Conservation (phyloP, 2,329 filamentous ascomycete species). For the Zymoseptoria brevis region DNA sequence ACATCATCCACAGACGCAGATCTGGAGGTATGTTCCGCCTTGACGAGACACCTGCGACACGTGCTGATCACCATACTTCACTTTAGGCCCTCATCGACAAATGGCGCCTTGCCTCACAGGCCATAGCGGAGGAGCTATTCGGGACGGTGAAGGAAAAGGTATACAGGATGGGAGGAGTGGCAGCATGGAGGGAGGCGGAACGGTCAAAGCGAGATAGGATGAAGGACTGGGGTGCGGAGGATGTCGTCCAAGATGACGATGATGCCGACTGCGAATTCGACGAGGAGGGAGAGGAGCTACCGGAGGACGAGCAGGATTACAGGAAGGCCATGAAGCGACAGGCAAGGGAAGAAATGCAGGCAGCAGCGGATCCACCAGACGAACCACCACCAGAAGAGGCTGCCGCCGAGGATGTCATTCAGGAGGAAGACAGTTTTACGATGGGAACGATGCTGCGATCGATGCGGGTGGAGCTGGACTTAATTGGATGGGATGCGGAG, state of each 20-base stretch:
- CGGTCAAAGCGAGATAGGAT: conserved; percentile 25
- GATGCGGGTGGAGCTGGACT: conserved; percentile 53
- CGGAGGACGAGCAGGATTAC: conserved; percentile 36
- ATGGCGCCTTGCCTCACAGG: conserved; percentile 54
- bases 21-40: conserved; percentile 33
- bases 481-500: conserved; percentile 56
- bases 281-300: conserved; percentile 27
- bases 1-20: conserved; percentile 43
- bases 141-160: conserved; percentile 52
- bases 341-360: conserved; percentile 41
- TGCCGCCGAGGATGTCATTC: conserved; percentile 26
- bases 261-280: conserved; percentile 32
- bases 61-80: neutral
- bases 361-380: conserved; percentile 25
- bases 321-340: conserved; percentile 43
- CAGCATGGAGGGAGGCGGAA: conserved; percentile 40
- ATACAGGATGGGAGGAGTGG: conserved; percentile 55
- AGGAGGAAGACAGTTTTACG: conserved; percentile 41
- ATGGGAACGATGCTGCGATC: conserved; percentile 63
- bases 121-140: conserved; percentile 62
- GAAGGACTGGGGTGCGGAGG: conserved; percentile 22
- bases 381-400: conserved; percentile 32
- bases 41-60: neutral
- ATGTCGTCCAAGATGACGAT: conserved; percentile 26
- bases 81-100: conserved; percentile 42